phyloP scores from a whole-genome alignment of 176 grass and related monocot species.

The Echinochloa phyllopogon region DNA sequence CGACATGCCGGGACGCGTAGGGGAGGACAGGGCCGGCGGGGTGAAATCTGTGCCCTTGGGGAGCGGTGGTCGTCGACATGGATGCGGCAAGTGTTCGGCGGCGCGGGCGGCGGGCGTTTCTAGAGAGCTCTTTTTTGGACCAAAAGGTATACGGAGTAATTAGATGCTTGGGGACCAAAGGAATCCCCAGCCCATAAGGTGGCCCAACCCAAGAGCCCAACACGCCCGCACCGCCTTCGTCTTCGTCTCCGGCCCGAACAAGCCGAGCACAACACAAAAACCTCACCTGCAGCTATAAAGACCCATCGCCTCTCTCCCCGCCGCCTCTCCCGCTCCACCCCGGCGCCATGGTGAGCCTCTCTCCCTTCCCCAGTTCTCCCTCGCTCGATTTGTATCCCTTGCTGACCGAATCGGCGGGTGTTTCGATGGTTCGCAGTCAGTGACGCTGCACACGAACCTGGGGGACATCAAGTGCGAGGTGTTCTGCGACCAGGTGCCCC shows the following conservation, averaged over 20 bases:
- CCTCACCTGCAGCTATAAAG: too few species aligned
- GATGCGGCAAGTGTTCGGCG: too few species aligned
- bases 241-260: neutral
- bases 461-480: conserved; percentile 99
- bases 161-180: neutral
- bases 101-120: too few species aligned
- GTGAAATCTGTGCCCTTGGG: too few species aligned
- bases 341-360: conserved; percentile 50
- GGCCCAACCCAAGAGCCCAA: neutral
- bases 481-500: conserved; percentile 85
- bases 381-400: neutral
- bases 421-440: conserved; percentile 50
- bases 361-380: neutral
- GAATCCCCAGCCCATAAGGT: neutral
- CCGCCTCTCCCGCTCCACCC: neutral
- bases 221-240: neutral
- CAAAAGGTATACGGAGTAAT: too few species aligned
- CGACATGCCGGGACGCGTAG: too few species aligned
- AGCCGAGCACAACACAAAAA: neutral
- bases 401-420: conserved; percentile 2
- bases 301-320: too few species aligned
- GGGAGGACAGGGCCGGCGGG: too few species aligned
- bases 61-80: too few species aligned
- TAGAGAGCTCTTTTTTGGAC: too few species aligned
- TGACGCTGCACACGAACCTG: conserved; percentile 97